phyloP scores from a whole-genome alignment of 805 yeast genomes.

The Candida saitoana region DNA sequence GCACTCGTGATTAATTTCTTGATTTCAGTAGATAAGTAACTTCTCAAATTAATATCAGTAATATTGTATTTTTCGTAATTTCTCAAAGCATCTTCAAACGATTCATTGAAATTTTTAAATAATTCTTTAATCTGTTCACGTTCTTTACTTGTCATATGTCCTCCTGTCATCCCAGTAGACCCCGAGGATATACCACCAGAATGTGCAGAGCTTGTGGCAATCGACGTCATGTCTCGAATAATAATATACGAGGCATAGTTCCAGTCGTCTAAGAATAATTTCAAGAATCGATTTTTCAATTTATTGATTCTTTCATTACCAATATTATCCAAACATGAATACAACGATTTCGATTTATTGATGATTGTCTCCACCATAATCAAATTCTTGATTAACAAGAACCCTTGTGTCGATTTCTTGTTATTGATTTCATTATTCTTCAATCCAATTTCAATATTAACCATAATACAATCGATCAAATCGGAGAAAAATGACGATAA shows the following conservation, averaged over 20 bases:
- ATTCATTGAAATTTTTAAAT: constrained; percentile 74
- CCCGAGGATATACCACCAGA: constrained; percentile 8
- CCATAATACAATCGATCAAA: constrained; percentile 67
- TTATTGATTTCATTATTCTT: constrained; percentile 23
- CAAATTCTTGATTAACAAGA: constrained; percentile 64
- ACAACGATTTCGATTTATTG: constrained; percentile 51
- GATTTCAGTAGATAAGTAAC: constrained; percentile 65
- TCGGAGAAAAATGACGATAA: constrained; percentile 71
- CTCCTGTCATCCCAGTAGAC: constrained; percentile 6
- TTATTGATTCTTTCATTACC: constrained; percentile 65
- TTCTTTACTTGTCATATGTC: constrained; percentile 55
- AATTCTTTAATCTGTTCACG: constrained; percentile 80
- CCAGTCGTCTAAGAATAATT: constrained; percentile 75
- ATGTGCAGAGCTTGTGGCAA: constrained; percentile 7
- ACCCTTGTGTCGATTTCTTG: constrained; percentile 56
- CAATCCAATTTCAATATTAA: constrained; percentile 60
- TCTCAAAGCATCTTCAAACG: constrained; percentile 72
- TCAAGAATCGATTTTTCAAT: constrained; percentile 69
- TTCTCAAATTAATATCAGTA: constrained; percentile 61
- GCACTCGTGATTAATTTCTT: constrained; percentile 73
- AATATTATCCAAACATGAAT: constrained; percentile 48
- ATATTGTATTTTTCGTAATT: constrained; percentile 63
- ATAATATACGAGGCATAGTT: constrained; percentile 68
- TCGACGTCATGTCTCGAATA: constrained; percentile 63
- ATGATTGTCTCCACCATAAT: constrained; percentile 72